Percentiles rank a stretch among this genome's conserved stretches.
Conservation (phyloP, 352 stramenopile genomes). For the Globisporangium uncinulatum region DNA sequence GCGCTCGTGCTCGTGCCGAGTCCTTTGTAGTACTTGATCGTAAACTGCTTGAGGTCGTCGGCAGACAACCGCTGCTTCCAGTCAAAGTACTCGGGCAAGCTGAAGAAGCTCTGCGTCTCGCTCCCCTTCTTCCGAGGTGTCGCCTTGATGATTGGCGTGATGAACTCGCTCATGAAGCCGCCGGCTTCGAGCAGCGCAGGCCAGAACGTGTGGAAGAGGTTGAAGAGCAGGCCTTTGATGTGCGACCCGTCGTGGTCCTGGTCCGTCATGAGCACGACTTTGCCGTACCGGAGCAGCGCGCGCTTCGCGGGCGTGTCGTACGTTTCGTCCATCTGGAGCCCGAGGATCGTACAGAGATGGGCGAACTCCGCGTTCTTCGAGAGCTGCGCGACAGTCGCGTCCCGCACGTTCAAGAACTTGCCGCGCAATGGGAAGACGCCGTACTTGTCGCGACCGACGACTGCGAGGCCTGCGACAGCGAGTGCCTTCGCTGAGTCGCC, state of each 20-base stretch:
- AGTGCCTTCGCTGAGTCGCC: slow-evolving; percentile 99
- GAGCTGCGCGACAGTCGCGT: slow-evolving; percentile 80
- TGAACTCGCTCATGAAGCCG: slow-evolving; percentile 98
- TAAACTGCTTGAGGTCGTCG: slow-evolving; percentile 85
- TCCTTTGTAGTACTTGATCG: slow-evolving; percentile 99
- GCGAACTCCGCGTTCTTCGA: slow-evolving; percentile 94
- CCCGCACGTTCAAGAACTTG: slow-evolving; percentile 91
- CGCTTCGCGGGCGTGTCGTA: slow-evolving; percentile 93
- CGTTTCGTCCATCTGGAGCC: slow-evolving; percentile 93
- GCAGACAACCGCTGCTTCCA: slow-evolving; percentile 84
- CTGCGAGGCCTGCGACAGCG: slow-evolving; percentile 96
- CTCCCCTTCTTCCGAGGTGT: slow-evolving; percentile 61
- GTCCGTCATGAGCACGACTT: slow-evolving; percentile 99
- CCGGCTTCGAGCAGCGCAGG: slow-evolving; percentile 92
- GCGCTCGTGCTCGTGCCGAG: slow-evolving; percentile 97
- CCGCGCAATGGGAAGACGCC: slow-evolving; percentile 98
- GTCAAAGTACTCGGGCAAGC: slow-evolving; percentile 93
- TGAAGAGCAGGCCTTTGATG: slow-evolving; percentile 99
- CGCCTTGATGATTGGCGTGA: slow-evolving; percentile 99
- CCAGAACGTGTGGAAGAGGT: slow-evolving; percentile 99
- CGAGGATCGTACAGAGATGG: slow-evolving; percentile 97
- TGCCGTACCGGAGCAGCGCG: slow-evolving; percentile 95
- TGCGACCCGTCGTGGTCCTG: slow-evolving; percentile 99
- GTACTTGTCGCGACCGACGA: slow-evolving; percentile 98
- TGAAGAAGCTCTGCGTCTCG: slow-evolving; percentile 93